A percentile compares a stretch with the other conserved stretches of the same genome.
These are phyloP conservation scores for Arthrobotrys pseudoclavata DNA, from an alignment of 2,329 filamentous ascomycete genomes.

Conservation along the genomic window DNA sequence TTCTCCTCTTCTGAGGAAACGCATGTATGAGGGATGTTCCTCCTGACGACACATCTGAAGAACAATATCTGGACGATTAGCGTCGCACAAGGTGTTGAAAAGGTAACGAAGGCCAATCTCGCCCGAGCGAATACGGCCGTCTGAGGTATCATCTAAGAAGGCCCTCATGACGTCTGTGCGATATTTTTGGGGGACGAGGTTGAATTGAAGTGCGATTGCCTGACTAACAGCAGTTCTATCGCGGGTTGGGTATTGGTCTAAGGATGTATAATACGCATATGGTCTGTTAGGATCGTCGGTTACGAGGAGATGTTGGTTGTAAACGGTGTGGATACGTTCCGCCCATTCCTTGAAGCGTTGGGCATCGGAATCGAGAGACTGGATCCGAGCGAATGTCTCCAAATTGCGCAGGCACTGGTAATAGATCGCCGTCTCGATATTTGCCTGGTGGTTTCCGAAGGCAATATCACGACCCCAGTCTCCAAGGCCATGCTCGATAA, in stretches of 20 bases:
- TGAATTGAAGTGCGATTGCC: constrained; percentile 66
- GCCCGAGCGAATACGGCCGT: constrained; percentile 66
- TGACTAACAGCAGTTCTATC: constrained; percentile 67
- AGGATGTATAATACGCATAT: constrained; percentile 66
- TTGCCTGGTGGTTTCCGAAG: constrained; percentile 68
- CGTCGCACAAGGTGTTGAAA: constrained; percentile 67
- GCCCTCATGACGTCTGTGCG: constrained; percentile 63
- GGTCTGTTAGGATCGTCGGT: constrained; percentile 64
- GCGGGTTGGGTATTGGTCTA: constrained; percentile 64
- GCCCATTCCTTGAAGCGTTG: constrained; percentile 63
- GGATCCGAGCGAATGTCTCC: constrained; percentile 65
- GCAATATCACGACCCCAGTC: constrained; percentile 68
- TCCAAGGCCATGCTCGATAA: constrained; percentile 68
- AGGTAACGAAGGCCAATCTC: constrained; percentile 68
- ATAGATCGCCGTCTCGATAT: constrained; percentile 68
- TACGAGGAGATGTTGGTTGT: constrained; percentile 66
- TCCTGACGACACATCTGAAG: constrained; percentile 68
- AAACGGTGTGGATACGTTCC: constrained; percentile 64
- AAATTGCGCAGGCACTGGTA: constrained; percentile 67
- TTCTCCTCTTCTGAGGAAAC: constrained; percentile 68
- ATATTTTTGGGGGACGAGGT: constrained; percentile 63
- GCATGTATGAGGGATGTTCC: constrained; percentile 70
- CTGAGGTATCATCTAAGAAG: constrained; percentile 64
- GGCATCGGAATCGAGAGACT: constrained; percentile 63
- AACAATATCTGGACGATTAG: constrained; percentile 67